Evolutionary conservation across 352 stramenopile genomes (phyloP).

Genomic region (Phytophthora fragariae): DNA sequence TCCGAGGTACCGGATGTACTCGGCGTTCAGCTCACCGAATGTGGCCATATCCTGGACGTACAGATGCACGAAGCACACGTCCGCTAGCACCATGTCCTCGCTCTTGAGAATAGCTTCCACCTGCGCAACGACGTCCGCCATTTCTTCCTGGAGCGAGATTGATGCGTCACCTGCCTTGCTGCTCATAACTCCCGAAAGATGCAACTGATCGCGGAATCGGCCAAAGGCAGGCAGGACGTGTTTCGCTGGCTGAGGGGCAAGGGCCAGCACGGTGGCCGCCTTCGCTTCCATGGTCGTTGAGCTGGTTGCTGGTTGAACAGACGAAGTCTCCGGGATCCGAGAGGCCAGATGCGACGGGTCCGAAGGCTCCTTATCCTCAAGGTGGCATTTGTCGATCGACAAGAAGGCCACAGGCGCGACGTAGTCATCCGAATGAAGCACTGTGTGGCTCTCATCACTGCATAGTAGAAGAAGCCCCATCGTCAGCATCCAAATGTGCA

Average conservation of each 20-base stretch:
- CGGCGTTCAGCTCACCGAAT: slow-evolving; percentile 94
- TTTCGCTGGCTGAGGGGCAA: slow-evolving; percentile 17
- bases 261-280: slow-evolving; percentile 34
- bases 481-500: background rate
- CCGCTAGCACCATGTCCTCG: slow-evolving; percentile 72
- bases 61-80: slow-evolving; percentile 97
- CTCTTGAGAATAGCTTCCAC: slow-evolving; percentile 44
- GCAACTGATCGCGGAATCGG: slow-evolving; percentile 73
- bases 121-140: slow-evolving; percentile 63
- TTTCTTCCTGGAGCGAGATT: slow-evolving; percentile 68
- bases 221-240: slow-evolving; percentile 36
- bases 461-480: background rate
- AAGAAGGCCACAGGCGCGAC: slow-evolving; percentile 94
- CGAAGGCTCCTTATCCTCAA: slow-evolving; percentile 86
- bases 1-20: slow-evolving; percentile 94
- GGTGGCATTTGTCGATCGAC: slow-evolving; percentile 90
- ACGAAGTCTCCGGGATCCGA: slow-evolving; percentile 33
- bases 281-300: slow-evolving; percentile 13
- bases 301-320: background rate
- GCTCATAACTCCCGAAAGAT: slow-evolving; percentile 73
- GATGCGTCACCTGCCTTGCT: slow-evolving; percentile 30
- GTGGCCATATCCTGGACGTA: slow-evolving; percentile 96
- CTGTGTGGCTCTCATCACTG: slow-evolving; percentile 92
- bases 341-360: slow-evolving; percentile 48
- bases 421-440: slow-evolving; percentile 93